These are phyloP conservation scores for Pseudofabraea citricarpa DNA, from an alignment of 2,329 filamentous ascomycete genomes.

Conservation along the genomic window DNA sequence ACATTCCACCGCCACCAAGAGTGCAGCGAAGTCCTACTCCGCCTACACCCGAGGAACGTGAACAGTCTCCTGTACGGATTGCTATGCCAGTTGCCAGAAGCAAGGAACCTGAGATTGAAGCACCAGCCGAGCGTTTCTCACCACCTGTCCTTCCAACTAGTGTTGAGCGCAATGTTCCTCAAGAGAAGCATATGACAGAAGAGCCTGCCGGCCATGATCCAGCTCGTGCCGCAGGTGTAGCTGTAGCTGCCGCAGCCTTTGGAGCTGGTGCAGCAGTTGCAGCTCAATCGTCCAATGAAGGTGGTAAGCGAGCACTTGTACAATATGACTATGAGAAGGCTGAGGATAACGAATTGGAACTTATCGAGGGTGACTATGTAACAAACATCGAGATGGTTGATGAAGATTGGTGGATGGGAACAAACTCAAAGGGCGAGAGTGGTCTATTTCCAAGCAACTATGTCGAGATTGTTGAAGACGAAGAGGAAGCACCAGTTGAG, in stretches of 20 bases:
- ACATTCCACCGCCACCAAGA: slow-evolving; percentile 35
- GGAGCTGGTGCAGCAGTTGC: slow-evolving; percentile 32
- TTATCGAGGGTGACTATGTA: slow-evolving; percentile 82
- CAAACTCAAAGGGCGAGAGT: slow-evolving; percentile 75
- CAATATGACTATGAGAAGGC: slow-evolving; percentile 97
- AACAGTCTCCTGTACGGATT: slow-evolving; percentile 74
- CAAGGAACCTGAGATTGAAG: slow-evolving; percentile 45
- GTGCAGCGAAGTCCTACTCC: slow-evolving; percentile 29
- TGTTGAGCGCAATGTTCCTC: slow-evolving; percentile 56
- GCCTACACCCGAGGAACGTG: slow-evolving; percentile 44
- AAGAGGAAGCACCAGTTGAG: slow-evolving; percentile 34
- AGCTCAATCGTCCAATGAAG: slow-evolving; percentile 39
- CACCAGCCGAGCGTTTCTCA: slow-evolving; percentile 41
- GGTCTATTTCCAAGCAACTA: slow-evolving; percentile 98
- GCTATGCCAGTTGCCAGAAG: slow-evolving; percentile 77
- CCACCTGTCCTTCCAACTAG: slow-evolving; percentile 60
- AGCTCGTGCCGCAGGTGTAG: slow-evolving; percentile 53
- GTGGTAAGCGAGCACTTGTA: slow-evolving; percentile 69
- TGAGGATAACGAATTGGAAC: slow-evolving; percentile 93
- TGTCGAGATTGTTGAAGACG: slow-evolving; percentile 74
- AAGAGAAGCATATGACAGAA: slow-evolving; percentile 59
- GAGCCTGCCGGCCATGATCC: slow-evolving; percentile 58
- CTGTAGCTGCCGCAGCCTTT: slow-evolving; percentile 44
- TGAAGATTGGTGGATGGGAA: slow-evolving; percentile 98
- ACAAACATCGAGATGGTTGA: slow-evolving; percentile 96